A percentile compares a stretch with the other conserved stretches of the same genome.
These are phyloP conservation scores for Solanum acaule DNA, from an alignment of 257 asterid species.

Conservation along the genomic window DNA sequence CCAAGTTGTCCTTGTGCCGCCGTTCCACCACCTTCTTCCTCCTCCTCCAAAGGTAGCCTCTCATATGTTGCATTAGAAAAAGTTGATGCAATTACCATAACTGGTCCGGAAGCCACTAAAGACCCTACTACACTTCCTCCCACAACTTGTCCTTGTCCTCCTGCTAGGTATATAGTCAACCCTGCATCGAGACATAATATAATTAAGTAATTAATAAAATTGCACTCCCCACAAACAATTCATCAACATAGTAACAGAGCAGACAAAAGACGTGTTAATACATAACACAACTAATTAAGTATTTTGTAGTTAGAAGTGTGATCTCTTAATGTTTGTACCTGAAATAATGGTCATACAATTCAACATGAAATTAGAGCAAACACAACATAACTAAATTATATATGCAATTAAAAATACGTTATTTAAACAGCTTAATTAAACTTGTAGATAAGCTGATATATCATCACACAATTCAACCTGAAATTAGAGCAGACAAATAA, in stretches of 20 bases:
- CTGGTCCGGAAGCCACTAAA: constrained; percentile 52
- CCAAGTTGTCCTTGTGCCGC: constrained; percentile 14
- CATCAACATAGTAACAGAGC: background rate
- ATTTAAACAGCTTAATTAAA: background rate
- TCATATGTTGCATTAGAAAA: constrained; percentile 65
- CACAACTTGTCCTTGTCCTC: constrained; percentile 57
- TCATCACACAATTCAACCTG: background rate
- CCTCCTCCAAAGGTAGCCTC: constrained; percentile 52
- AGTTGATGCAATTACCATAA: constrained; percentile 60
- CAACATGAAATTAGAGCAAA: too few relatives aligned
- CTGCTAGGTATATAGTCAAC: constrained; percentile 51
- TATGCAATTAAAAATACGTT: background rate
- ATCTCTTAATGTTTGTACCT: background rate
- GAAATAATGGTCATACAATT: background rate
- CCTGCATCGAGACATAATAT: constrained; percentile 3
- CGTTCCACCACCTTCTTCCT: constrained; percentile 22
- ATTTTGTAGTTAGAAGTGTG: background rate
- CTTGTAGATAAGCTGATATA: too few relatives aligned
- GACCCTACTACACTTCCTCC: constrained; percentile 67
- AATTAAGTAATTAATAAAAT: background rate
- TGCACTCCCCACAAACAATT: background rate
- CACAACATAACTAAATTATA: background rate
- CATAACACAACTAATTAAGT: background rate
- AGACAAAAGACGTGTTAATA: background rate
- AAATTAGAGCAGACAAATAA: background rate